phyloP scores from a whole-genome alignment of 495 filamentous ascomycete genomes.

The Aspergillus olivimuriae region DNA sequence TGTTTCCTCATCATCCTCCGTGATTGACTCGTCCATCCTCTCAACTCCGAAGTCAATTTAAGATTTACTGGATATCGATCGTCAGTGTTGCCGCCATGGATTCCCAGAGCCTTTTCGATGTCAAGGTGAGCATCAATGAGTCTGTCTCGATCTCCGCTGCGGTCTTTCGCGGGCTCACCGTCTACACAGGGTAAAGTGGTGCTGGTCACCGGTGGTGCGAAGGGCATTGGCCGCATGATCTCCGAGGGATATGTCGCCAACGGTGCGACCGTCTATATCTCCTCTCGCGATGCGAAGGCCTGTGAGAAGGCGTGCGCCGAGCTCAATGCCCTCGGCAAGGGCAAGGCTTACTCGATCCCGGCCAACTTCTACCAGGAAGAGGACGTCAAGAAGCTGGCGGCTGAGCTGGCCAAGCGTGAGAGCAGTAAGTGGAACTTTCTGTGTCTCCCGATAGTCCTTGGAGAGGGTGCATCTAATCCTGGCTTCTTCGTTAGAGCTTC shows the following conservation, averaged over 20 bases:
- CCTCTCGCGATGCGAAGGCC: constrained; percentile 59
- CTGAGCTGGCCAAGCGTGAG: constrained; percentile 57
- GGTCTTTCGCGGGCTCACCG: no score
- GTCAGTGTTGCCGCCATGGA: constrained; percentile 40
- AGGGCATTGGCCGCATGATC: constrained; percentile 73
- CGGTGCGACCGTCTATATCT: constrained; percentile 79
- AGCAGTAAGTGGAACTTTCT: constrained; percentile 36
- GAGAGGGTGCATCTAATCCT: not conserved
- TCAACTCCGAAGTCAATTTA: no score
- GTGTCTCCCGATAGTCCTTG: not conserved
- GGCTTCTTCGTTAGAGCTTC: constrained; percentile 42
- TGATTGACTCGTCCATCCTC: not conserved
- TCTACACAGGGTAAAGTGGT: constrained; percentile 60
- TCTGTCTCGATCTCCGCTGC: no score
- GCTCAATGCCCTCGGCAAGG: constrained; percentile 57
- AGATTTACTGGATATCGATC: no score
- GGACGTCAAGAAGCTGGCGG: constrained; percentile 58
- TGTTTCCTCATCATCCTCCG: constrained; percentile 1
- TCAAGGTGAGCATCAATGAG: constrained; percentile 45
- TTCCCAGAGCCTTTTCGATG: constrained; percentile 48
- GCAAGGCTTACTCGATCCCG: constrained; percentile 55
- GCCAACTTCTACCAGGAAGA: constrained; percentile 71
- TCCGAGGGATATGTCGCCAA: constrained; percentile 72
- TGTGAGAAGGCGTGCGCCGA: constrained; percentile 53
- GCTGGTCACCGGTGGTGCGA: constrained; percentile 66